Conservation (phyloP, 495 filamentous ascomycete species). For the Penicillium macrosclerotiorum region DNA sequence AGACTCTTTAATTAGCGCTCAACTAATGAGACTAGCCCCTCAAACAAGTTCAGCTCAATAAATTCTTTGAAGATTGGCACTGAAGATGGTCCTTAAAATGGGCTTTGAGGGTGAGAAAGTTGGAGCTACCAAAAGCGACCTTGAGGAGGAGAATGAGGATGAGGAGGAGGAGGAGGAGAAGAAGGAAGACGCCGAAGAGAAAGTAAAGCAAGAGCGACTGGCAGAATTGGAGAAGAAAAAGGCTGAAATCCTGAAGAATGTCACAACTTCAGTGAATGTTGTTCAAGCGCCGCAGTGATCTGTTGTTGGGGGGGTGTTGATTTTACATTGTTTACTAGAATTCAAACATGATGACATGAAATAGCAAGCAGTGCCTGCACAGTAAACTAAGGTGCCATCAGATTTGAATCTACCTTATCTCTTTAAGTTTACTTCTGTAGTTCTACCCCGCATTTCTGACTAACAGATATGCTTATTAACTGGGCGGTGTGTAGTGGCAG, state of each 20-base stretch:
- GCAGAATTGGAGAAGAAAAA: neutral
- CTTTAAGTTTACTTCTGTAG: neutral
- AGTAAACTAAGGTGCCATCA: too few species aligned
- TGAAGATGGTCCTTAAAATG: neutral
- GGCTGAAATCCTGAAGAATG: neutral
- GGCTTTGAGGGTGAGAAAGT: constrained; percentile 1
- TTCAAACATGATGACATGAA: too few species aligned
- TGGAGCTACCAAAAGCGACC: constrained; percentile 5
- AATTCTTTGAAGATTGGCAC: neutral
- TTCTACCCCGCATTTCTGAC: neutral
- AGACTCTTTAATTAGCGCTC: too few species aligned
- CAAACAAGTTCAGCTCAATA: constrained; percentile 3
- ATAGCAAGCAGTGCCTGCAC: too few species aligned
- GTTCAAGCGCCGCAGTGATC: too few species aligned
- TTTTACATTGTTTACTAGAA: too few species aligned
- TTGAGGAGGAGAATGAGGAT: constrained; percentile 1
- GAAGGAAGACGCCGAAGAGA: neutral
- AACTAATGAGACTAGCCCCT: neutral
- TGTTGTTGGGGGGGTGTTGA: too few species aligned
- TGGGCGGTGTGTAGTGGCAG: too few species aligned
- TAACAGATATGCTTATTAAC: neutral
- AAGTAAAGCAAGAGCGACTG: neutral
- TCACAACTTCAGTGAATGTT: neutral
- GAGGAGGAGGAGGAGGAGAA: constrained; percentile 1
- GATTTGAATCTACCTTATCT: too few species aligned